phyloP scores from a whole-genome alignment of 441 rosid genomes.

The Gossypium lobatum region DNA sequence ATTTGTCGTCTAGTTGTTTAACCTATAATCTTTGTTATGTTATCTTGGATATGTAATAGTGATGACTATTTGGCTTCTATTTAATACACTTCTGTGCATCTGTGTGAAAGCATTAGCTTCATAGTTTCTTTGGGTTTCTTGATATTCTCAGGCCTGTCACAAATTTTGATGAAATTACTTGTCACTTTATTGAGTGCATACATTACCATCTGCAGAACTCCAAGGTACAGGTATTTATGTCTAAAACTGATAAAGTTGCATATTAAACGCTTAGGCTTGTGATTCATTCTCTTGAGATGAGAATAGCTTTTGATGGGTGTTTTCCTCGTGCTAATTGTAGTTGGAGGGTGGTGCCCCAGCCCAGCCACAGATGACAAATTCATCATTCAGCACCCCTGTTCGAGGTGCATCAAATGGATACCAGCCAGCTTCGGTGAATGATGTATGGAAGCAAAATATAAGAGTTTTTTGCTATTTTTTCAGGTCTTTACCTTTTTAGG shows the following conservation, averaged over 20 bases:
- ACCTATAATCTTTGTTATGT: background rate
- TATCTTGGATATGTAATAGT: background rate
- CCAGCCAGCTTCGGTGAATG: conserved; percentile 34
- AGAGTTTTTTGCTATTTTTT: background rate
- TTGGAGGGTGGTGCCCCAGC: conserved; percentile 29
- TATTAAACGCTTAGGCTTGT: conserved; percentile 1
- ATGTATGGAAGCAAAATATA: conserved; percentile 30
- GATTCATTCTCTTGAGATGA: background rate
- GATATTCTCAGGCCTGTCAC: conserved; percentile 53
- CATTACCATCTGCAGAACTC: conserved; percentile 54
- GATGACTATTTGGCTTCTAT: background rate
- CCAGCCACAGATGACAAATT: conserved; percentile 33
- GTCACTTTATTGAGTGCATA: conserved; percentile 82
- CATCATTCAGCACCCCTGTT: conserved; percentile 31
- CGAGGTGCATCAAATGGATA: conserved; percentile 29
- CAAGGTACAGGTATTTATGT: conserved; percentile 46
- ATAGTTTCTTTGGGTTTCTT: conserved; percentile 5
- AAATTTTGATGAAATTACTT: conserved; percentile 77
- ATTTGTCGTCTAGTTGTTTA: background rate
- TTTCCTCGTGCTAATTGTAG: conserved; percentile 20
- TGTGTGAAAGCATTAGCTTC: background rate
- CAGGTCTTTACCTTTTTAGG: background rate
- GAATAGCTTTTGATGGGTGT: conserved; percentile 8
- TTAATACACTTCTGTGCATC: background rate
- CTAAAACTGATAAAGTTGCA: background rate